phyloP scores from a whole-genome alignment of 257 asterid genomes.

The Scutellaria baicalensis region DNA sequence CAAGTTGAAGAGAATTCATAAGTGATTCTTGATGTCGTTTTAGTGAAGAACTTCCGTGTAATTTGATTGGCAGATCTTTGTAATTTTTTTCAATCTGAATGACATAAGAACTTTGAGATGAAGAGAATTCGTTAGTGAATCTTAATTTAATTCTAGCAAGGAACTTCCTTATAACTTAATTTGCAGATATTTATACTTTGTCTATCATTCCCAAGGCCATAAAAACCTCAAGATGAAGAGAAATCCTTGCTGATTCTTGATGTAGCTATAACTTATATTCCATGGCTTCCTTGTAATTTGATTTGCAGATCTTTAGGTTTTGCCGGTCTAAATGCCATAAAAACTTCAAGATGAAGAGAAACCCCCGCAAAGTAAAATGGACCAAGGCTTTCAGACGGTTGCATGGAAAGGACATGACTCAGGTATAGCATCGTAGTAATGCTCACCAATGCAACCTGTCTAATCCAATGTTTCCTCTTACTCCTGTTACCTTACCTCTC shows the following conservation, averaged over 20 bases:
- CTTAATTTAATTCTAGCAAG: no score
- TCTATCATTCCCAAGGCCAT: no score
- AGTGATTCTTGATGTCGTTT: no score
- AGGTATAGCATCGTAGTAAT: constrained; percentile 31
- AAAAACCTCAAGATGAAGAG: no score
- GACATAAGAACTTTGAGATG: no score
- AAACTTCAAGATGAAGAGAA: constrained; percentile 96
- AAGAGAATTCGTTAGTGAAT: no score
- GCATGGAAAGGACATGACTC: constrained; percentile 94
- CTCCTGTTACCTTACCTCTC: background rate
- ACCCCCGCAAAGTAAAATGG: constrained; percentile 92
- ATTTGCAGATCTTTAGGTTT: constrained; percentile 43
- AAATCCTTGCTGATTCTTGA: background rate
- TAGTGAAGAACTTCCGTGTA: no score
- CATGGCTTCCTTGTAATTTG: background rate
- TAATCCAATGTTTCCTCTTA: background rate
- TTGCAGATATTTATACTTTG: no score
- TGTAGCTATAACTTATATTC: background rate
- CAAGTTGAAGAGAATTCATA: constrained; percentile 76
- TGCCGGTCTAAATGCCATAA: constrained; percentile 91
- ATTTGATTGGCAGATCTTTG: no score
- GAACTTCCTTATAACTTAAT: no score
- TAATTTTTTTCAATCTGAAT: no score
- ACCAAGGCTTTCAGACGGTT: constrained; percentile 82
- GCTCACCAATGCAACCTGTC: background rate